phyloP scores from a whole-genome alignment of 1,139 yeast species.

The Meyerozyma sp. region DNA sequence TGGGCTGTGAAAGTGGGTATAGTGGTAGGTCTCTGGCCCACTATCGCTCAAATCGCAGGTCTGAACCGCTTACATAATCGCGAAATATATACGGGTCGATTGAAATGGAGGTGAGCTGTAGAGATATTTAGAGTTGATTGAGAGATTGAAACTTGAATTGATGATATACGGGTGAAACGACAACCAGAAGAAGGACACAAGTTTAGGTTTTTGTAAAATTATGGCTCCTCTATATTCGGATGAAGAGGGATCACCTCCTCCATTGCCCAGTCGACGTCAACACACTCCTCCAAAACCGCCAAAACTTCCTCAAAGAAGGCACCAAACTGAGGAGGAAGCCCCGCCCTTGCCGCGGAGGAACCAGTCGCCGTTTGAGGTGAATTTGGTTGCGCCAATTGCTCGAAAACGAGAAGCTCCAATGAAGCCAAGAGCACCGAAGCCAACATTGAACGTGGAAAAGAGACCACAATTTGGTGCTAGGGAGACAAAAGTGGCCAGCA shows the following conservation, averaged over 20 bases:
- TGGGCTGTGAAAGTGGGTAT: too few species aligned
- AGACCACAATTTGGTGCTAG: not conserved
- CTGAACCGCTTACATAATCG: too few species aligned
- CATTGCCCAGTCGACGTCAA: not conserved
- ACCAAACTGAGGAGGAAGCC: slow-evolving; percentile 3
- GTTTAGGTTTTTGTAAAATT: not conserved
- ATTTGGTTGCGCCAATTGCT: slow-evolving; percentile 18
- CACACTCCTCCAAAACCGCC: slow-evolving; percentile 3
- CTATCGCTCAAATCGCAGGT: too few species aligned
- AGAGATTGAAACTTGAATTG: too few species aligned
- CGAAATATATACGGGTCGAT: too few species aligned
- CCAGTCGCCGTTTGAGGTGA: slow-evolving; percentile 9
- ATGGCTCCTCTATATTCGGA: not conserved
- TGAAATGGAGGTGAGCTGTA: too few species aligned
- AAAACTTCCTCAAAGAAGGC: slow-evolving; percentile 13
- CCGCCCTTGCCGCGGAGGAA: slow-evolving; percentile 11
- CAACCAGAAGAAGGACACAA: not conserved
- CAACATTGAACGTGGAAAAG: not conserved
- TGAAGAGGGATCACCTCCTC: not conserved
- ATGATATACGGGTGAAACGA: not conserved
- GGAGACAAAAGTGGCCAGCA: not conserved
- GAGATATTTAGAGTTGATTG: too few species aligned
- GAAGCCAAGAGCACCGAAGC: not conserved
- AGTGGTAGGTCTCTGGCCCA: too few species aligned
- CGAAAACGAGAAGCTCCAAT: slow-evolving; percentile 2